Base-by-base conservation (phyloP, 352 stramenopile genomes). In the Albugo laibachii region DNA sequence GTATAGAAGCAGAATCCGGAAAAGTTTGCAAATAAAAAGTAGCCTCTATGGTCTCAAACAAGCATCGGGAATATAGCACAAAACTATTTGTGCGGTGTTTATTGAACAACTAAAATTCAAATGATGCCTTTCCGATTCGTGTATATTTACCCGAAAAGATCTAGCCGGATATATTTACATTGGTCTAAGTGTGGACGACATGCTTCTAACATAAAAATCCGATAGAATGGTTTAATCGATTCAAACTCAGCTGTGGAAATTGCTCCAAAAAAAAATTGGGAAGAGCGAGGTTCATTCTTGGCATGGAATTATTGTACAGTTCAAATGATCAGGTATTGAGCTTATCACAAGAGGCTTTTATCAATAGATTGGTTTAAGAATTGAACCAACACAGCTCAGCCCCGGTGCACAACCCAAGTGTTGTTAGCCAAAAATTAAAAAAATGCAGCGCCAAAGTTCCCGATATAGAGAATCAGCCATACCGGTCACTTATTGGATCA, bases 331-430 rank as follows among this genome's bases (percentile, higher is more conserved):
- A n/a, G 13, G 52, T 21, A 21, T 40, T 52, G 1, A 61, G 54
- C 34, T 51, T 65, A 16, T 58, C 54, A 19, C 50, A 60, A 14
- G 55, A 46, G 0, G 34, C 46, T 13, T 65, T 53, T 38, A 57
- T 56, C 34, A 31, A 59, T 13, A 53, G 59, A 13, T 27, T 61
- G 11, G 12, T 21, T 13, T 10, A 37, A n/a, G 31, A 19, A 10
- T 6, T 21, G 0, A 48, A 8, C 38, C 38, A 43, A 8, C 16
- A 43, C 8, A 21, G 19, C 19, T 19, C 38, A 8, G 2, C 16
- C 3, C 38, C 38, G 8, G 38, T 21, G 16, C 8, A 21, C 19
- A 24, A 21, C 8, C 38, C 38, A 24, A 43, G 16, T 19, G 16
- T 43, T 19, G 3, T 24, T 8, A 43, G 38, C 20, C 38, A 19